Evolutionary conservation across 805 yeast species (phyloP).

Genomic region (Candida parachauliodes): DNA sequence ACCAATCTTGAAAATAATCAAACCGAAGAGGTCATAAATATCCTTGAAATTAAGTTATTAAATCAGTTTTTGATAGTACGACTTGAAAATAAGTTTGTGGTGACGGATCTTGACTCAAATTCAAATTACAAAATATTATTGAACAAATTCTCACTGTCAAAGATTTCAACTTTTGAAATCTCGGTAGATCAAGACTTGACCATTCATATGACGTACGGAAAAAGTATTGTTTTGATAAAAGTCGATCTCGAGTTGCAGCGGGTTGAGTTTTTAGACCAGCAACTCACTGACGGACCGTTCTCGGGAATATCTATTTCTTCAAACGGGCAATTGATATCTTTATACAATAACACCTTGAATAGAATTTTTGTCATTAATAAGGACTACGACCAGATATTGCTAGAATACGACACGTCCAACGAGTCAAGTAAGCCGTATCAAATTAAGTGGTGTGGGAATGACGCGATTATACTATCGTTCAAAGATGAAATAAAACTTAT

Average conservation of each 20-base stretch:
- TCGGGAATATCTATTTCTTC: constrained; percentile 45
- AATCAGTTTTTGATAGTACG: constrained; percentile 43
- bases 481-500: constrained; percentile 63
- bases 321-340: constrained; percentile 51
- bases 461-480: constrained; percentile 65
- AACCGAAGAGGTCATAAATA: constrained; percentile 25
- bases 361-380: constrained; percentile 49
- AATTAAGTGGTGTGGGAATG: constrained; percentile 82
- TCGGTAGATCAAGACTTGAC: constrained; percentile 13
- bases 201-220: constrained; percentile 22
- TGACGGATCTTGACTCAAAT: constrained; percentile 38
- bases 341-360: constrained; percentile 34
- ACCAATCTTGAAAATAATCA: constrained; percentile 31
- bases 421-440: constrained; percentile 40
- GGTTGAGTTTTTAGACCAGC: constrained; percentile 33
- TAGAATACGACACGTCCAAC: constrained; percentile 42
- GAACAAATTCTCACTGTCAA: constrained; percentile 15
- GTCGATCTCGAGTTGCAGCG: constrained; percentile 20
- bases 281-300: constrained; percentile 49
- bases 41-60: constrained; percentile 29
- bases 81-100: constrained; percentile 29
- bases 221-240: constrained; percentile 23
- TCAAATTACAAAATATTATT: constrained; percentile 37
- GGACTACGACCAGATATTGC: constrained; percentile 41
- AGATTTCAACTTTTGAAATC: constrained; percentile 21